Evolutionary conservation across 768 basidiomycete genomes (phyloP), one percentile per base, ranked within the genome.

Genomic region (Atractiella rhizophila): DNA sequence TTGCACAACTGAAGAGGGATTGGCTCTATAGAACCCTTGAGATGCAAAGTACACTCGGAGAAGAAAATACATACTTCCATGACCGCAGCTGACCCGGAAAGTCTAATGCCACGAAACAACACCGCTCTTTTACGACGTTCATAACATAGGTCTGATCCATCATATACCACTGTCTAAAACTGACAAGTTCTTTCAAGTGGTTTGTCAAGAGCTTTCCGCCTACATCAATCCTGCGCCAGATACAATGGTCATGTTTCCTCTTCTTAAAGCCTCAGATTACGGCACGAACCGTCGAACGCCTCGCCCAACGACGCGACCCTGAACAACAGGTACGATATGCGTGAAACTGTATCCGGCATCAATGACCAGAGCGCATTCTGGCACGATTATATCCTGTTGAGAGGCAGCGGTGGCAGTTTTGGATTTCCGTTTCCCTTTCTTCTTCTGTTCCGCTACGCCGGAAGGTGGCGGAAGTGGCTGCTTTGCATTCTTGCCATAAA

Each of bases 151-250:
- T 86, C 57, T 94, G 76, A 53, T 91, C 83, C 74, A 86, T 85
- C 79, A 94, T 82, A 58, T 94, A 81, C 79, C 81, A 94, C 55
- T 94, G 86, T 32, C 88, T 73, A 57, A 78, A 94, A 11, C 83
- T 88, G 5, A 86, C 70, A 33, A 86, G 66, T 54, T 86, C 80
- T 55, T 91, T 91, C 19, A 96, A 68, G 38, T 88, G 79, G 59
- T 96, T 94, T 20, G 86, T 94, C 43, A 96, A 59, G 9, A 96
- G 67, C 61, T 96, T 91, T 35, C 86, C 88, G 38, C 88, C 86
- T 15, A 91, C 74, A 54, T 91, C 83, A 58, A 96, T 71, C 54
- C 86, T 88, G 57, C 30, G 28, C 28, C 19, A 15, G 15, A 30
- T n/a, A n/a, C n/a, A n/a, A n/a, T 13, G 8, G n/a, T 12, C 27